Base-by-base conservation (phyloP, 2,329 filamentous ascomycete species). In the Stachybotrys echinatus region DNA sequence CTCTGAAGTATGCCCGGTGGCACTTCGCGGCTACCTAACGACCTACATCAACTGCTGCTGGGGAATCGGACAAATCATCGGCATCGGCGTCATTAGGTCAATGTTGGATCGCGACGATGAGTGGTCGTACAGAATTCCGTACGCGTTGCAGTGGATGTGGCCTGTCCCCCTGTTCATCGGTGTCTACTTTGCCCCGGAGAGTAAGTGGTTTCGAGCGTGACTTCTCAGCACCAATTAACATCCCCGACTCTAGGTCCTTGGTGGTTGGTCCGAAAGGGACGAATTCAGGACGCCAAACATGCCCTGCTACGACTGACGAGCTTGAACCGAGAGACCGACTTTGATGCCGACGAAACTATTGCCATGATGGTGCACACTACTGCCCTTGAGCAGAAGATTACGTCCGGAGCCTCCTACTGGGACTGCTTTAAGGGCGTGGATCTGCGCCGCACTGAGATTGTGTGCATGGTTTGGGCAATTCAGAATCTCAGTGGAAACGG, bases 301-400 rank as follows among this genome's bases (percentile, higher is more conserved):
- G 73, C 85, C 2, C 75, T 89, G 19, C 71, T 85, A 45, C 81
- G 85, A 4, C 72, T 89, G 19, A 88, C 85, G 5, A 85, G 77
- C 58, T 58, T 75, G 14, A 72, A 83, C 54, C 73, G 74, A 48
- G 84, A 89, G 52, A 85, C 82, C 1, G 79, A 86, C 52, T 92
- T 94, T 58, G 81, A 95, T 60, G 81, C 87, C 12, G 87, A 95
- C 54, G 89, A 94, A 69, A 94, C 89, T 0, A 76, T 95, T 46
- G 85, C 88, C 59, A 95, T 95, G 89, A 95, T 96, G 88, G 83
- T 90, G 1, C 89, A 95, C 63, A 96, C 90, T 1, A 92, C 88
- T 1, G 86, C 87, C 0, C 73, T 95, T 12, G 91, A 95, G 65
- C 79, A 88, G 62, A 78, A 80, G 67, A 87, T 90, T 48, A 91